Evolutionary conservation across 208 protist species (phyloP).

Genomic region (Leishmania arabica): DNA sequence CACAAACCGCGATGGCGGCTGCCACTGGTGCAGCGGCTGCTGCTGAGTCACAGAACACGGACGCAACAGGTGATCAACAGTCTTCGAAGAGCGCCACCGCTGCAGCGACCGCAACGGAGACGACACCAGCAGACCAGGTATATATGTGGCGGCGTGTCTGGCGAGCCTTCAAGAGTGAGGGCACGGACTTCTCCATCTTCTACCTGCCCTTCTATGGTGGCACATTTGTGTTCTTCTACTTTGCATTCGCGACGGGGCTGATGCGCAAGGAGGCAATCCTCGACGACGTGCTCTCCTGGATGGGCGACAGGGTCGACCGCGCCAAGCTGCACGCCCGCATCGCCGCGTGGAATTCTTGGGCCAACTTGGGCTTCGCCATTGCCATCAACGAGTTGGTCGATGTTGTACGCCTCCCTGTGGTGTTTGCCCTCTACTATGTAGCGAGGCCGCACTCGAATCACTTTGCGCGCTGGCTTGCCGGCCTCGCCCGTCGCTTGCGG

Average conservation of each 20-base stretch:
- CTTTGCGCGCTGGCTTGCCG: slow-evolving; percentile 14
- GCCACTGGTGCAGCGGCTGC: not conserved
- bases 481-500: slow-evolving; percentile 2
- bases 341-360: slow-evolving; percentile 54
- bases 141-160: slow-evolving; percentile 14
- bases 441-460: slow-evolving; percentile 23
- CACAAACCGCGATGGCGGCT: not conserved
- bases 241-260: slow-evolving; percentile 36
- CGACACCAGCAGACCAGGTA: not conserved
- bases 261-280: slow-evolving; percentile 54
- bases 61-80: not conserved
- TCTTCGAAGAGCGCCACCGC: not conserved
- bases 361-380: slow-evolving; percentile 62
- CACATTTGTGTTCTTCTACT: slow-evolving; percentile 45
- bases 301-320: slow-evolving; percentile 45
- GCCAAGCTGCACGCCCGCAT: slow-evolving; percentile 45
- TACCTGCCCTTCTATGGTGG: slow-evolving; percentile 25
- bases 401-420: slow-evolving; percentile 49
- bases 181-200: slow-evolving; percentile 33
- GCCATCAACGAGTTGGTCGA: slow-evolving; percentile 62
- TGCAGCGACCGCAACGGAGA: not conserved
- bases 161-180: slow-evolving; percentile 32
- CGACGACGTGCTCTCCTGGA: slow-evolving; percentile 45
- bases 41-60: not conserved
- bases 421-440: slow-evolving; percentile 47